A percentile compares a stretch with the other conserved stretches of the same genome.
These are phyloP conservation scores for Coemansia sp. DNA, from an alignment of 192 early-diverging fungal genomes.

Conservation along the genomic window DNA sequence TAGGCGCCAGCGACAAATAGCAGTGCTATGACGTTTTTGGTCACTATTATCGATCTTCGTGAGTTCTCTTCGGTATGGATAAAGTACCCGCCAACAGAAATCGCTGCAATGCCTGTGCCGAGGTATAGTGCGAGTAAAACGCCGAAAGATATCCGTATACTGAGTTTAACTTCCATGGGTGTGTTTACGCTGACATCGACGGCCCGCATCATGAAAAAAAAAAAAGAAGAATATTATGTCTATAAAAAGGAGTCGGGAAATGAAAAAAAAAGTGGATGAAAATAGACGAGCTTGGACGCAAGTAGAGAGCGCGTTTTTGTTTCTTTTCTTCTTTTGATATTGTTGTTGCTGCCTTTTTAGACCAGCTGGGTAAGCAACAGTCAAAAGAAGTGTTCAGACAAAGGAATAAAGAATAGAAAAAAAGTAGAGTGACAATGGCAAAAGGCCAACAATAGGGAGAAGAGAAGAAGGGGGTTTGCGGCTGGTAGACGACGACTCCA, in stretches of 20 bases:
- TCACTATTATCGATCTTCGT: constrained; percentile 33
- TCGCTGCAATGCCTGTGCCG: constrained; percentile 31
- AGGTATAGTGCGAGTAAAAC: constrained; percentile 29
- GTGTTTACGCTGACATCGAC: constrained; percentile 15
- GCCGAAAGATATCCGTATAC: constrained; percentile 26
- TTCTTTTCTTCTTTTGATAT: background rate
- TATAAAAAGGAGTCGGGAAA: background rate
- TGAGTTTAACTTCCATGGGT: constrained; percentile 25
- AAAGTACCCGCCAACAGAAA: constrained; percentile 36
- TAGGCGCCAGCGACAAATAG: constrained; percentile 37
- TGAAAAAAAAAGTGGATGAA: background rate
- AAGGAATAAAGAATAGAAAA: background rate
- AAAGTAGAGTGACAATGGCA: background rate
- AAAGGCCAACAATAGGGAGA: background rate
- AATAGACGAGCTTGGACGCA: background rate
- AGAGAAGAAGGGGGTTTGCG: background rate
- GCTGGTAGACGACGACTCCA: constrained; percentile 3
- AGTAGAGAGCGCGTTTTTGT: background rate
- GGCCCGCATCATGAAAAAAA: constrained; percentile 14
- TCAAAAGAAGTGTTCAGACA: background rate
- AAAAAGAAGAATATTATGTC: background rate
- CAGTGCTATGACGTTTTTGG: constrained; percentile 26
- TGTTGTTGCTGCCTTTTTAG: background rate
- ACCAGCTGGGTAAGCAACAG: constrained; percentile 5
- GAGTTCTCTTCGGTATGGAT: constrained; percentile 18